phyloP scores from a whole-genome alignment of 2,329 filamentous ascomycete genomes.

The Penicillium sp. region DNA sequence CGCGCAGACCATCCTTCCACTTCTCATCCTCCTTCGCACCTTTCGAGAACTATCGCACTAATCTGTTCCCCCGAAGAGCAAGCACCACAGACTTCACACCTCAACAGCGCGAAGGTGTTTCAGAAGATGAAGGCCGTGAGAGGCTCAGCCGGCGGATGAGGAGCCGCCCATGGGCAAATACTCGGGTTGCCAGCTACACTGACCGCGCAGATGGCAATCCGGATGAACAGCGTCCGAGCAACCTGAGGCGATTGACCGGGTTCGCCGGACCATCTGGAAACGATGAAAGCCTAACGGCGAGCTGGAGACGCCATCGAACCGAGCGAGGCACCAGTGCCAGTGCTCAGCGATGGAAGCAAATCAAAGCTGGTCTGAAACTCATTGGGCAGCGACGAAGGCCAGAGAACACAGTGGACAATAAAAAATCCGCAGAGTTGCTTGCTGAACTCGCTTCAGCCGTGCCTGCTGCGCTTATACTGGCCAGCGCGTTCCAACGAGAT shows the following conservation, averaged over 20 bases:
- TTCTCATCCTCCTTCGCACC: slow-evolving; percentile 49
- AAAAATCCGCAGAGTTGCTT: slow-evolving; percentile 94
- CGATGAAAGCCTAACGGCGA: slow-evolving; percentile 62
- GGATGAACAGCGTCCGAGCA: slow-evolving; percentile 59
- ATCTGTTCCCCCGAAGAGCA: slow-evolving; percentile 61
- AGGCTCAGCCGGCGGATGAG: slow-evolving; percentile 61
- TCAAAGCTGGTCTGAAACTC: slow-evolving; percentile 85
- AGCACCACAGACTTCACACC: slow-evolving; percentile 62
- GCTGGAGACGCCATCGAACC: slow-evolving; percentile 50
- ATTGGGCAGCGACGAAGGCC: slow-evolving; percentile 75
- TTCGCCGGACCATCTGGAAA: slow-evolving; percentile 60
- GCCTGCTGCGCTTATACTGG: slow-evolving; percentile 88
- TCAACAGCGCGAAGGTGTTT: slow-evolving; percentile 64
- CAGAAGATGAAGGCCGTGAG: slow-evolving; percentile 73
- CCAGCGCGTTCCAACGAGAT: slow-evolving; percentile 96
- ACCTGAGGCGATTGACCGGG: slow-evolving; percentile 65
- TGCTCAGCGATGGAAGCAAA: slow-evolving; percentile 85
- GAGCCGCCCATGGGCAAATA: slow-evolving; percentile 55
- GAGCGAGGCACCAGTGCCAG: slow-evolving; percentile 70
- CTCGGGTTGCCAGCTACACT: slow-evolving; percentile 49
- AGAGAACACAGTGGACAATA: slow-evolving; percentile 81
- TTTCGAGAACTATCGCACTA: slow-evolving; percentile 47
- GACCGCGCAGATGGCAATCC: slow-evolving; percentile 54
- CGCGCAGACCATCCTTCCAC: slow-evolving; percentile 40
- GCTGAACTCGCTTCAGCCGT: slow-evolving; percentile 90